Conservation (phyloP, 177 flowering plant species). For the Telopea speciosissima region DNA sequence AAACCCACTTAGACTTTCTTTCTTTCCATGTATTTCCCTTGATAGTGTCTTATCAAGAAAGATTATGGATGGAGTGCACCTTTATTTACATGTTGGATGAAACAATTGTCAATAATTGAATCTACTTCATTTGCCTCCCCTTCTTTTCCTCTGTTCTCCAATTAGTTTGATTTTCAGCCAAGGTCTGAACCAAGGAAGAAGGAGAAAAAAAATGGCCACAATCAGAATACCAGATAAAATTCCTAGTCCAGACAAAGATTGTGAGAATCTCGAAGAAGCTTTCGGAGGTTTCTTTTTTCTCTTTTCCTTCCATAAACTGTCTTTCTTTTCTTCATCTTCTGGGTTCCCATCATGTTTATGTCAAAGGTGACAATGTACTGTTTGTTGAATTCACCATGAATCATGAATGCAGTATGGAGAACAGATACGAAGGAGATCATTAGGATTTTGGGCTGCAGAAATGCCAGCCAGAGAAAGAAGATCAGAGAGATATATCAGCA, state of each 20-base stretch:
- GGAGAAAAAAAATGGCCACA: conserved; percentile 39
- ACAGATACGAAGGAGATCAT: conserved; percentile 72
- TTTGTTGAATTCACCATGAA: background rate
- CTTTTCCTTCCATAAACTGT: background rate
- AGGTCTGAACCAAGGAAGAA: background rate
- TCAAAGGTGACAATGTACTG: background rate
- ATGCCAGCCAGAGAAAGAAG: conserved; percentile 52
- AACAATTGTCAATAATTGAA: no score
- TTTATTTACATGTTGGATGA: no score
- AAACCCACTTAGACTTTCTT: no score
- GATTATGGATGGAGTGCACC: no score
- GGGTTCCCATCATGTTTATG: background rate
- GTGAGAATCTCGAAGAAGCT: conserved; percentile 46
- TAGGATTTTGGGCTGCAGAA: conserved; percentile 54
- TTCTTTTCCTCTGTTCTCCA: no score
- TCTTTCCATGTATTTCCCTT: no score
- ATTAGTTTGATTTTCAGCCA: background rate
- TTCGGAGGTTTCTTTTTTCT: conserved; percentile 40
- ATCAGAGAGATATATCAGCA: conserved; percentile 63
- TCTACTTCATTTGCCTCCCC: no score
- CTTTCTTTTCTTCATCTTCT: background rate
- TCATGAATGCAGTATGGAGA: conserved; percentile 46
- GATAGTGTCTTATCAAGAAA: no score
- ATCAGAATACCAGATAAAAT: conserved; percentile 51
- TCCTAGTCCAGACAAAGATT: conserved; percentile 61